Evolutionary conservation across 2,329 filamentous ascomycete genomes (phyloP), one percentile per base, ranked within the genome.

Genomic region (Parastagonospora nodorum): DNA sequence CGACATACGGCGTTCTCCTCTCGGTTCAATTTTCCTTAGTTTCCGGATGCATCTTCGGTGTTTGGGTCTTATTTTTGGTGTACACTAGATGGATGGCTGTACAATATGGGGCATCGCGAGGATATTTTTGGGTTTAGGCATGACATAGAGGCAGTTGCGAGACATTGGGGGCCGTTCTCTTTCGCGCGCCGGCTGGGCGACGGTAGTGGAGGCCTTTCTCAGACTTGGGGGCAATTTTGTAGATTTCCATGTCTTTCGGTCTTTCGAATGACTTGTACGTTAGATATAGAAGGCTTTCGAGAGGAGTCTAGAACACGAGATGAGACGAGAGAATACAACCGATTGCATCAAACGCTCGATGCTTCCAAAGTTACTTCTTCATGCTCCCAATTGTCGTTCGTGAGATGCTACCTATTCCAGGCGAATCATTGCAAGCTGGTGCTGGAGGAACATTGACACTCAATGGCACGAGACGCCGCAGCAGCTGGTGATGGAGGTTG

Each of bases 11-110:
- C 46, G 35, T 47, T 45, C 42, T 30, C 36, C 19, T 29, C 27
- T 50, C 15, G 41, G 29, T 14, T 41, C 16, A 16, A 33, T 42
- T 31, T 28, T 53, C 29, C 49, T 51, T 33, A 50, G 45, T 10
- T 35, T 43, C 43, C 27, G 16, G 31, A 31, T 39, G 55, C 53
- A 63, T 61, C 2, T 47, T 50, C 3, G 58, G 60, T 42, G 63
- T 57, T 58, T 56, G 42, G 51, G 32, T 36, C 48, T 28, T 24
- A 8, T 40, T 48, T 53, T 53, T 36, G 38, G 38, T 59, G 51
- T 53, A 48, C 46, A 54, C 32, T 40, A 44, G 12, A 29, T 55
- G 41, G 50, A 52, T 36, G 48, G 30, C 30, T 53, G 51, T 56
- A 55, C 45, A 46, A 50, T 57, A 52, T 39, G 39, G 43, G 38